These are phyloP conservation scores for Gracilaria caudata DNA, from an alignment of 23 red algal species.

Conservation along the genomic window DNA sequence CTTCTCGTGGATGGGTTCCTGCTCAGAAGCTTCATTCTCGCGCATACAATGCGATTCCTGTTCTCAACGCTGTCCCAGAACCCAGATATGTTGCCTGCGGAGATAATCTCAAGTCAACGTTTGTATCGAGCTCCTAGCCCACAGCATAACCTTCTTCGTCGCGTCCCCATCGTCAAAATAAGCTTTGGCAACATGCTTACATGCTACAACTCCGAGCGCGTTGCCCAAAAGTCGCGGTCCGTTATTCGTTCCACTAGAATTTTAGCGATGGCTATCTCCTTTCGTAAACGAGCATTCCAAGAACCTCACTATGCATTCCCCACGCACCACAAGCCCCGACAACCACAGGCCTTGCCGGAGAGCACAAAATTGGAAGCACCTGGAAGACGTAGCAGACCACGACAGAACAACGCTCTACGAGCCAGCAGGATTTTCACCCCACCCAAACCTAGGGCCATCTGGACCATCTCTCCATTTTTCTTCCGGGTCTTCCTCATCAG, in stretches of 20 bases:
- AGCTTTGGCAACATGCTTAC: background rate
- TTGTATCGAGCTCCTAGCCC: slow-evolving; percentile 3
- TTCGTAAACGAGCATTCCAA: background rate
- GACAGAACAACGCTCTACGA: background rate
- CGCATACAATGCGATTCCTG: background rate
- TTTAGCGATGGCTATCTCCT: background rate
- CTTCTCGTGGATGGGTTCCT: slow-evolving; percentile 2
- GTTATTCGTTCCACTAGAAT: background rate
- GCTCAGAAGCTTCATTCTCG: background rate
- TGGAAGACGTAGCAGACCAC: background rate
- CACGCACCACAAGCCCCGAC: background rate
- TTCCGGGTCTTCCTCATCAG: slow-evolving; percentile 58
- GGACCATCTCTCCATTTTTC: slow-evolving; percentile 63
- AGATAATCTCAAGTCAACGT: slow-evolving; percentile 18
- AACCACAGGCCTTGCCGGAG: background rate
- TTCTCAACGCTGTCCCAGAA: background rate
- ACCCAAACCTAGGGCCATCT: slow-evolving; percentile 46
- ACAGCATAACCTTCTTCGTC: background rate
- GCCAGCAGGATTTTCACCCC: slow-evolving; percentile 38
- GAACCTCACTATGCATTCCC: background rate
- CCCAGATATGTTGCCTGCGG: slow-evolving; percentile 2
- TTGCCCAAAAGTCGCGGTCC: background rate
- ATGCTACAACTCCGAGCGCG: background rate
- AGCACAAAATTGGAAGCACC: background rate
- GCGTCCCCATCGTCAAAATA: background rate